Base-by-base conservation (phyloP, 2,329 filamentous ascomycete genomes). In the Beauveria sp. region DNA sequence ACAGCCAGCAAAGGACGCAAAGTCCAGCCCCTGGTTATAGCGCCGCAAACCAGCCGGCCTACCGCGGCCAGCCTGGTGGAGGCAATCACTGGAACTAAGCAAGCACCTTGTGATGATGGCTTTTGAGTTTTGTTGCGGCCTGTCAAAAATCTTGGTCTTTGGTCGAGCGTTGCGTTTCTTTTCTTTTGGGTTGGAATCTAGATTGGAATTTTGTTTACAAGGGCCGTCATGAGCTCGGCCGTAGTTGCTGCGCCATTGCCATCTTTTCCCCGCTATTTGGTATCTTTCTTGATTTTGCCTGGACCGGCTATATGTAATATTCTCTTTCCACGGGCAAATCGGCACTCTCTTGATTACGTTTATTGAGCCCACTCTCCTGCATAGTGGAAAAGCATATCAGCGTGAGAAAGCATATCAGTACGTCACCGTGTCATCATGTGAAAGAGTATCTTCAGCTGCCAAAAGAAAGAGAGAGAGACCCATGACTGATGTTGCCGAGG, bases 11-110 rank as follows among this genome's bases (percentile, higher is more conserved):
- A 26, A 44, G 61, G n/a, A 59, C 44, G 26, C 61, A 62, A 54
- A 63, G 61, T 37, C 61, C 61, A 4, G 61, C 28, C 24, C 61
- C 61, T 4, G 61, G 55, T 7, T 58, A 58, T 14, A 34, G 55
- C 43, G 43, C 41, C 26, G 34, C 48, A 20, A 56, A 46, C 34
- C 57, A 63, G 41, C 61, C 51, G 16, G 30, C 40, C 40, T 60
- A 63, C 56, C 50, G 56, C 8, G 46, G 47, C n/a, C 61, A 63
- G 41, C 50, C 50, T 8, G 56, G 51, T 20, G 43, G 52, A 30
- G 53, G 50, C 54, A 46, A 28, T 12, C n/a, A 40, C 16, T 61
- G 61, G 55, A 55, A 59, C 44, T 51, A 59, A 18, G 26, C 44
- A 34, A 12, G 24, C 8, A 30, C 22, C 24, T 41, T 22, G 14